A percentile compares a stretch with the other conserved stretches of the same genome.
Conservation (phyloP, 352 stramenopile species). For the Plasmopara muralis region DNA sequence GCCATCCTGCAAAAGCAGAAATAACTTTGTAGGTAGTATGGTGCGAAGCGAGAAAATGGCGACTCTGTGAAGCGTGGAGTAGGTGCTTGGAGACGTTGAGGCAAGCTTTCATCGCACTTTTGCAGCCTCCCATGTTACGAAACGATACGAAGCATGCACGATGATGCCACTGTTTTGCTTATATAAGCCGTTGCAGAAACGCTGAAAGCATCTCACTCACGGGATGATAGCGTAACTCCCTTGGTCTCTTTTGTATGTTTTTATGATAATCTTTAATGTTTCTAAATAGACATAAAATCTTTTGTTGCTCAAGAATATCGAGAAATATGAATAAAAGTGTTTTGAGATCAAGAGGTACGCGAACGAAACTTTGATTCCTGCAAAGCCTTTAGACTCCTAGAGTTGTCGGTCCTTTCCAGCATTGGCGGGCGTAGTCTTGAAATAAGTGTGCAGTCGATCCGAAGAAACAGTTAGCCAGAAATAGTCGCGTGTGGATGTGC, state of each 20-base stretch:
- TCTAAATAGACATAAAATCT: too few species aligned
- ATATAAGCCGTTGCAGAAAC: conserved; percentile 1
- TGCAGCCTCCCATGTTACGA: conserved; percentile 7
- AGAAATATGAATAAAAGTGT: too few species aligned
- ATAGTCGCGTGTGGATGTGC: conserved; percentile 40
- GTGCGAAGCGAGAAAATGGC: neutral
- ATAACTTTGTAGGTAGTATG: conserved; percentile 1
- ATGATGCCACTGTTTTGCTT: neutral
- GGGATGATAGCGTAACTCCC: neutral
- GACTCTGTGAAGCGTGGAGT: conserved; percentile 6
- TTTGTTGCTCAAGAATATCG: too few species aligned
- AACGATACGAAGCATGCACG: conserved; percentile 1
- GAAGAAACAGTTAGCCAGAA: conserved; percentile 45
- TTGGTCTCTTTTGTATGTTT: too few species aligned
- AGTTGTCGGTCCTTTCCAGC: conserved; percentile 30
- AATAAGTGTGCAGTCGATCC: conserved; percentile 48
- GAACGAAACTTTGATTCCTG: too few species aligned
- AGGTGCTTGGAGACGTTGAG: conserved; percentile 5
- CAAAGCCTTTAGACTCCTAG: conserved; percentile 2
- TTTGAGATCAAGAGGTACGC: too few species aligned
- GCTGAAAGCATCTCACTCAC: conserved; percentile 1
- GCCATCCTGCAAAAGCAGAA: conserved; percentile 21
- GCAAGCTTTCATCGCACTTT: conserved; percentile 4
- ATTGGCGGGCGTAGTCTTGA: conserved; percentile 38
- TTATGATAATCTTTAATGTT: too few species aligned